These are phyloP conservation scores for Eucalyptus dawsonii DNA, from an alignment of 345 rosid genomes.

Conservation along the genomic window DNA sequence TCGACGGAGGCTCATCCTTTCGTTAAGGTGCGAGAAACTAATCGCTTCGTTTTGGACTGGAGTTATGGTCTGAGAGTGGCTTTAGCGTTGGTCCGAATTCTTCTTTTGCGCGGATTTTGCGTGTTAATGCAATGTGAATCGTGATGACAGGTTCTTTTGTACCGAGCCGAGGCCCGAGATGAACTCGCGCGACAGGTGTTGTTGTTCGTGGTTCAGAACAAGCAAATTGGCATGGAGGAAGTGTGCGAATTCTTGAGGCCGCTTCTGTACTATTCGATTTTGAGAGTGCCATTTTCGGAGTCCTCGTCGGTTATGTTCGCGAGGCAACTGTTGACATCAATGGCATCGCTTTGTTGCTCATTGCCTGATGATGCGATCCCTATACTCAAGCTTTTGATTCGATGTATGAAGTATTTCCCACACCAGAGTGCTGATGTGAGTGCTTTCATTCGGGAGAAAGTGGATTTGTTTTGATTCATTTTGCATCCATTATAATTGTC, in stretches of 20 bases:
- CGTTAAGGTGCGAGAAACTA: conserved; percentile 34
- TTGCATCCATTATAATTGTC: not conserved
- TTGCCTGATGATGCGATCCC: conserved; percentile 46
- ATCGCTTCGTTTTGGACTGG: not conserved
- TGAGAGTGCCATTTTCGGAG: conserved; percentile 34
- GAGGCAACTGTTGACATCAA: conserved; percentile 47
- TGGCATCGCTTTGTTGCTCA: conserved; percentile 74
- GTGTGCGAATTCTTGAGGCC: conserved; percentile 77
- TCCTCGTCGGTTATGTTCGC: conserved; percentile 28
- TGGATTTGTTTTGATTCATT: not conserved
- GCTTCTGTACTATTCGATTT: conserved; percentile 40
- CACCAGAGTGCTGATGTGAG: conserved; percentile 39
- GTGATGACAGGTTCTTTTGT: conserved; percentile 50
- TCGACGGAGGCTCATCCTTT: conserved; percentile 67
- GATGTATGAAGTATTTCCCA: conserved; percentile 41
- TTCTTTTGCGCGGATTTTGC: not conserved
- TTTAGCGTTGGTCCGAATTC: not conserved
- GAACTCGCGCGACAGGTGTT: conserved; percentile 67
- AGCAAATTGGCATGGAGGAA: conserved; percentile 36
- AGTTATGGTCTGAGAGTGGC: not conserved
- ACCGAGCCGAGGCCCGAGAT: conserved; percentile 45
- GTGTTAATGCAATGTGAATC: not conserved
- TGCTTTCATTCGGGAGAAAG: not conserved
- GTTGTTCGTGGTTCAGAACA: conserved; percentile 40
- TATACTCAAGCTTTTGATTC: conserved; percentile 41